phyloP scores from a whole-genome alignment of 176 grass and related monocot species.

The Bolboschoenus planiculmis region DNA sequence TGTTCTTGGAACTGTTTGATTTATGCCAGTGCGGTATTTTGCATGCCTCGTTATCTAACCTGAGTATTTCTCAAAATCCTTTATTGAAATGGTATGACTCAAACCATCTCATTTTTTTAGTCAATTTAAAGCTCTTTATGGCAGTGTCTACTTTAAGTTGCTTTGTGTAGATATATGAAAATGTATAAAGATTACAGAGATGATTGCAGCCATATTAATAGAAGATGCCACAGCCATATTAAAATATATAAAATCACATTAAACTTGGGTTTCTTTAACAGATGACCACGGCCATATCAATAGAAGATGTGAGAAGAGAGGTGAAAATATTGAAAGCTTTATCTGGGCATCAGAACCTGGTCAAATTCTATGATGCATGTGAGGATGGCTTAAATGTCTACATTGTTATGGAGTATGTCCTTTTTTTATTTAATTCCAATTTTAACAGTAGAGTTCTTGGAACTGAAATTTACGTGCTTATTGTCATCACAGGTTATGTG shows the following conservation, averaged over 20 bases:
- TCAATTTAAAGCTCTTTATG: not conserved
- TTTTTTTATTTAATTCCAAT: constrained; percentile 29
- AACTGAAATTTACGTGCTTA: constrained; percentile 2
- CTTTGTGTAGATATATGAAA: not conserved
- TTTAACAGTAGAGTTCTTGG: constrained; percentile 13
- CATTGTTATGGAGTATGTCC: constrained; percentile 99
- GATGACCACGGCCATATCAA: constrained; percentile 99
- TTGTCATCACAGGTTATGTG: constrained; percentile 67
- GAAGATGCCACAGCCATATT: constrained; percentile 32
- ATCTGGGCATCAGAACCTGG: constrained; percentile 88
- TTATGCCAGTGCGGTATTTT: not conserved
- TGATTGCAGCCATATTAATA: constrained; percentile 71
- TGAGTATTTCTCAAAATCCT: not conserved
- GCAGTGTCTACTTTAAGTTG: not conserved
- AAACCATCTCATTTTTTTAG: not conserved
- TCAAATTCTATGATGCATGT: constrained; percentile 99
- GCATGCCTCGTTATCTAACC: not conserved
- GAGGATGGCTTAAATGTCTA: constrained; percentile 99
- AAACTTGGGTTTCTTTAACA: constrained; percentile 36
- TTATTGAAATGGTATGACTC: not conserved
- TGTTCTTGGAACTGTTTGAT: not conserved
- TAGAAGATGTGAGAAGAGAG: constrained; percentile 97
- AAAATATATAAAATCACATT: not conserved
- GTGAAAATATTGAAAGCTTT: constrained; percentile 99
- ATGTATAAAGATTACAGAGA: constrained; percentile 32